phyloP scores from a whole-genome alignment of 2,329 filamentous ascomycete genomes.

The Penicillium sp. region DNA sequence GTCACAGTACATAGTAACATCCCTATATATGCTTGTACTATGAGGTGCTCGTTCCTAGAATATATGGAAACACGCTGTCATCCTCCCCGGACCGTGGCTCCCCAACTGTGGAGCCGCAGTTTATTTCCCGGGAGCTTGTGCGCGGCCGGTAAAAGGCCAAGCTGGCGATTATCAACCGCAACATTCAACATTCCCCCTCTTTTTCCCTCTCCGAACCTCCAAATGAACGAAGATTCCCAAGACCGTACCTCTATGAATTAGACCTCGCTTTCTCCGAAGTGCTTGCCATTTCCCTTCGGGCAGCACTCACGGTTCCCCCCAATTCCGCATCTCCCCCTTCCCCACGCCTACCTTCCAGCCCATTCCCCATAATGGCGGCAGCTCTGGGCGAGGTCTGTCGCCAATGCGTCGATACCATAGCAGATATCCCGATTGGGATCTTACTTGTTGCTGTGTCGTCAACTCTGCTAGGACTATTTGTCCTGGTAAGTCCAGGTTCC shows the following conservation, averaged over 20 bases:
- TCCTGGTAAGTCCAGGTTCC: conserved; percentile 31
- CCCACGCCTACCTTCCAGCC: conserved; percentile 3
- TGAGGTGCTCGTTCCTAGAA: neutral
- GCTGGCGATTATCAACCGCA: conserved; percentile 22
- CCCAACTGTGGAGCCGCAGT: conserved; percentile 14
- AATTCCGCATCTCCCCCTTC: conserved; percentile 9
- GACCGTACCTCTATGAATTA: conserved; percentile 4
- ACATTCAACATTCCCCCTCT: conserved; percentile 6
- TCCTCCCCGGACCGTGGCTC: conserved; percentile 6
- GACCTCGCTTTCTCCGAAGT: conserved; percentile 6
- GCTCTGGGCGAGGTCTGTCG: conserved; percentile 31
- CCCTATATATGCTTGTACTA: too few relatives aligned
- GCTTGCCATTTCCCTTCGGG: conserved; percentile 12
- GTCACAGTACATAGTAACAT: too few relatives aligned
- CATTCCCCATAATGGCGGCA: conserved; percentile 26
- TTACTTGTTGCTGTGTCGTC: conserved; percentile 29
- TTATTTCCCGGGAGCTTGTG: conserved; percentile 19
- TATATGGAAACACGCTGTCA: neutral
- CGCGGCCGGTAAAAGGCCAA: conserved; percentile 27
- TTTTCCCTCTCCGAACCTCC: conserved; percentile 1
- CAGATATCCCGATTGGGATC: conserved; percentile 29
- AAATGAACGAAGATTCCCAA: conserved; percentile 1
- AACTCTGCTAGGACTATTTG: conserved; percentile 31
- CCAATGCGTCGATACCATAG: conserved; percentile 32
- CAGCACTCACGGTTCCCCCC: conserved; percentile 11